phyloP scores from a whole-genome alignment of 164 flowering plant species.

The Nymphaea thermarum region DNA sequence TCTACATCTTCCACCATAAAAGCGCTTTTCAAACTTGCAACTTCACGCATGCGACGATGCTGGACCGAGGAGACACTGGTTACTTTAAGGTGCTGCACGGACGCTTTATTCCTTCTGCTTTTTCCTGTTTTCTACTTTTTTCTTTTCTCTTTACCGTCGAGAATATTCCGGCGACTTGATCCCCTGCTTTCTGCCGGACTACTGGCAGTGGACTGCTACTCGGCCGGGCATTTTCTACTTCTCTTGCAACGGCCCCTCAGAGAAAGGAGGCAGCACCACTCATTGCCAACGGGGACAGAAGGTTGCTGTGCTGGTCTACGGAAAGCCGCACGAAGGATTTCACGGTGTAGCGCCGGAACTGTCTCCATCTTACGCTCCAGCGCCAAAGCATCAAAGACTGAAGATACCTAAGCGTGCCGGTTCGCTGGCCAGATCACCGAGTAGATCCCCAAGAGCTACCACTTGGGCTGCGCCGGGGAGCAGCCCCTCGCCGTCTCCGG shows the following conservation, averaged over 20 bases:
- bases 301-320: slow-evolving; percentile 39
- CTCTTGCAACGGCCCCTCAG: slow-evolving; percentile 41
- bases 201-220: slow-evolving; percentile 65
- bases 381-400: neutral
- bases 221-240: slow-evolving; percentile 74
- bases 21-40: slow-evolving; percentile 62
- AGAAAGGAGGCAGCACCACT: neutral
- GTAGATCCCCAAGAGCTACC: slow-evolving; percentile 23
- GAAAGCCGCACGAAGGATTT: neutral
- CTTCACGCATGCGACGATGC: slow-evolving; percentile 69
- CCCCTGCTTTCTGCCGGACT: neutral
- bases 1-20: slow-evolving; percentile 73
- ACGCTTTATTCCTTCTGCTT: neutral
- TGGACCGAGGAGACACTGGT: slow-evolving; percentile 42
- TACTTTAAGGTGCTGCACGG: slow-evolving; percentile 41
- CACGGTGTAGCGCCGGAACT: neutral
- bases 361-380: neutral
- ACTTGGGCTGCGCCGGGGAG: slow-evolving; percentile 26
- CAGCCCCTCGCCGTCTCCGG: slow-evolving; percentile 11
- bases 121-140: neutral
- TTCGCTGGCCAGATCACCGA: slow-evolving; percentile 26
- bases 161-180: neutral
- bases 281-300: slow-evolving; percentile 46
- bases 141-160: slow-evolving; percentile 3
- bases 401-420: slow-evolving; percentile 20